These are phyloP conservation scores for Euryodendron excelsum DNA, from an alignment of 148 eudicot genomes.

Conservation along the genomic window DNA sequence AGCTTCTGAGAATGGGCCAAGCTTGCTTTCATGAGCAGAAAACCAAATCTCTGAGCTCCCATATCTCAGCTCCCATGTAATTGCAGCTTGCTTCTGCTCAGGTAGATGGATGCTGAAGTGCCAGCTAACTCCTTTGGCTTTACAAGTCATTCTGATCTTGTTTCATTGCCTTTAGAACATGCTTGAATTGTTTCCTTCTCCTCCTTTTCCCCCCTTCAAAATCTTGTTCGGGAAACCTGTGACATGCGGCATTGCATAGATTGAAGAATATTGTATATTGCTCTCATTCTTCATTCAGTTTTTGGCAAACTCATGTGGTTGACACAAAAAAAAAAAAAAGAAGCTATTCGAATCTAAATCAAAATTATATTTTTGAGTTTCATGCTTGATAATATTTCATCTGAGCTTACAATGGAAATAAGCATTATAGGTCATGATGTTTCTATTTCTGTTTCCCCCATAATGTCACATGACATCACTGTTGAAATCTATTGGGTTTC, in stretches of 20 bases:
- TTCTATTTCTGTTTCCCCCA: too few species aligned
- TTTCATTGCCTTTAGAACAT: not conserved
- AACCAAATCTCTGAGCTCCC: not conserved
- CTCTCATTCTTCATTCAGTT: not conserved
- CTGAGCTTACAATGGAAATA: too few species aligned
- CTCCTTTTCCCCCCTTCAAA: not conserved
- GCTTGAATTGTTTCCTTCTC: not conserved
- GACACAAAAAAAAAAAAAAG: too few species aligned
- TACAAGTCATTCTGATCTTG: not conserved
- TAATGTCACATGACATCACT: too few species aligned
- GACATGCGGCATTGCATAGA: not conserved
- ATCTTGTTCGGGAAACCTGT: not conserved
- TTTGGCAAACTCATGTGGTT: too few species aligned
- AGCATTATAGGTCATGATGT: too few species aligned
- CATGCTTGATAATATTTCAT: too few species aligned
- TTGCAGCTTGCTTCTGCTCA: too few species aligned
- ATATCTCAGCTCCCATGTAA: too few species aligned
- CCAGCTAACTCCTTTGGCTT: not conserved
- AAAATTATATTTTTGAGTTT: too few species aligned
- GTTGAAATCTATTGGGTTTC: too few species aligned
- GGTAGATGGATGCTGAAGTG: not conserved
- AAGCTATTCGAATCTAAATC: too few species aligned
- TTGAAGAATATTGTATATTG: not conserved
- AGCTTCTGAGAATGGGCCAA: conserved; percentile 88
- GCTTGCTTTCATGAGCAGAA: conserved; percentile 39